phyloP scores from a whole-genome alignment of 2,329 filamentous ascomycete genomes.

The Chalaropsis ovoidea region DNA sequence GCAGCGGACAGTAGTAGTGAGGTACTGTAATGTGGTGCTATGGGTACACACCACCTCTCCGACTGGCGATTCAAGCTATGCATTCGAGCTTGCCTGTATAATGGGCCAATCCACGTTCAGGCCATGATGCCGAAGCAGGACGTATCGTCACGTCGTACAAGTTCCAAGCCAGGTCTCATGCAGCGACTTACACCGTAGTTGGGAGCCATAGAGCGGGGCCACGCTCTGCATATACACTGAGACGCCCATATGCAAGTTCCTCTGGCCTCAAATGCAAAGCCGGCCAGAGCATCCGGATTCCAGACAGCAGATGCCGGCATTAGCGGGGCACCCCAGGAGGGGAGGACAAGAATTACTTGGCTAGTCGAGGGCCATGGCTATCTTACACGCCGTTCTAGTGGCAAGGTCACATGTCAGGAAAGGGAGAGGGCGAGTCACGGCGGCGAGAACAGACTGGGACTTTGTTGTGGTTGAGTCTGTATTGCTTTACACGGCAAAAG shows the following conservation, averaged over 20 bases:
- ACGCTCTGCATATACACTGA: too few relatives aligned
- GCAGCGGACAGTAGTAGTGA: background rate
- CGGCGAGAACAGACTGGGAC: background rate
- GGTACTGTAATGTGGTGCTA: background rate
- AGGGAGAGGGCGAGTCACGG: background rate
- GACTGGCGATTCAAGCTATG: background rate
- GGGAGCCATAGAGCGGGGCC: background rate
- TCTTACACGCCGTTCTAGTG: background rate
- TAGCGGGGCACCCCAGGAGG: background rate
- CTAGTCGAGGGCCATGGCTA: background rate
- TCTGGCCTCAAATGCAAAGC: background rate
- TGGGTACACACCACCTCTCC: background rate
- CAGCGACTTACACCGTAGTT: background rate
- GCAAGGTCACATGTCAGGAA: conserved; percentile 2
- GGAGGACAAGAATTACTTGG: background rate
- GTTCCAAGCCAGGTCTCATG: background rate
- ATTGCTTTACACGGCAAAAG: background rate
- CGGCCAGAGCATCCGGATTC: background rate
- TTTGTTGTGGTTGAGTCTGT: background rate
- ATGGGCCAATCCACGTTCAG: too few relatives aligned
- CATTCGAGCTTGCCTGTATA: background rate
- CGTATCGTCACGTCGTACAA: background rate
- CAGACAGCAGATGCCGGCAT: background rate
- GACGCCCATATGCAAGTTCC: too few relatives aligned
- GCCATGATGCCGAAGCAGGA: too few relatives aligned